Evolutionary conservation across 805 yeast species (phyloP).

Genomic region (Kodamaea hsintzibuensis): DNA sequence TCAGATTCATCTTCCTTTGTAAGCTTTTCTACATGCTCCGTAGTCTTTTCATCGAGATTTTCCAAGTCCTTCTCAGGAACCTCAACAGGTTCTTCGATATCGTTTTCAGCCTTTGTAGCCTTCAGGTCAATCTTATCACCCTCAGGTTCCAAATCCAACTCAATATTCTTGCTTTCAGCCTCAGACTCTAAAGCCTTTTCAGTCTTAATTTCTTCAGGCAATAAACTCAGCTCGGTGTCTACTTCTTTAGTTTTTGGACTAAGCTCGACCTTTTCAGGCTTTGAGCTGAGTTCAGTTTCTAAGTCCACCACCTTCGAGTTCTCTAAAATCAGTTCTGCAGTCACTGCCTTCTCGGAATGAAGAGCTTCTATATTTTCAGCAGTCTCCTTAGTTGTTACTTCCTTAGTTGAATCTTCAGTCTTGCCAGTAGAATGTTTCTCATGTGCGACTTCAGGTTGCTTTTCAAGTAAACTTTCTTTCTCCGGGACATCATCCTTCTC

Average conservation of each 20-base stretch:
- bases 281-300: background rate
- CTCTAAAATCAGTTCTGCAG: background rate
- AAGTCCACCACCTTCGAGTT: background rate
- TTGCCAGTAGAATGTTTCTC: background rate
- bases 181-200: too few species aligned
- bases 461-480: background rate
- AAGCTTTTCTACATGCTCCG: conserved; percentile 1
- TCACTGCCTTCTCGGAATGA: background rate
- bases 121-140: background rate
- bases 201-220: too few species aligned
- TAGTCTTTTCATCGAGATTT: conserved; percentile 3
- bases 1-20: background rate
- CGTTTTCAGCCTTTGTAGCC: background rate
- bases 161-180: too few species aligned
- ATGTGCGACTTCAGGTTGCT: background rate
- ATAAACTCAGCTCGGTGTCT: background rate
- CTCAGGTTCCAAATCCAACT: too few species aligned
- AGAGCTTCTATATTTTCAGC: background rate
- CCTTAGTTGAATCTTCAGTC: background rate
- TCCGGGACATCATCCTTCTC: background rate
- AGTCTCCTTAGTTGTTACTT: background rate
- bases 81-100: background rate
- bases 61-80: background rate
- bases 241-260: background rate
- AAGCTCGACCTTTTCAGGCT: background rate